These are phyloP conservation scores for Penicillium sp. DNA, from an alignment of 2,329 filamentous ascomycete species.

Conservation along the genomic window DNA sequence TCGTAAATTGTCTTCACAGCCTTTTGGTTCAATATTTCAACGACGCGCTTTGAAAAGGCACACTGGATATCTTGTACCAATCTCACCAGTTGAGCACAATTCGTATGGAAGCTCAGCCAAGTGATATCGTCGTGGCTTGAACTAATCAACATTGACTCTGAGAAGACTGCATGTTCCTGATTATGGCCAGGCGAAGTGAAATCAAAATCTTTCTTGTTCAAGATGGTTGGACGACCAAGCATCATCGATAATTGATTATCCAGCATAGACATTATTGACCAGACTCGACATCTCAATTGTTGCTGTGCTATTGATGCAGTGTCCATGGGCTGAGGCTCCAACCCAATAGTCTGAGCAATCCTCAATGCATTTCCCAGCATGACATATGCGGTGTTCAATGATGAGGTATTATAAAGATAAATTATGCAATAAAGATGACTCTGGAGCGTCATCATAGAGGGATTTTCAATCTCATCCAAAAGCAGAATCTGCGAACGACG, in stretches of 20 bases:
- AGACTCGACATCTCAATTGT: constrained; percentile 56
- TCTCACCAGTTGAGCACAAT: constrained; percentile 38
- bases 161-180: constrained; percentile 30
- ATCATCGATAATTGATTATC: constrained; percentile 54
- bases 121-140: constrained; percentile 38
- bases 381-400: constrained; percentile 53
- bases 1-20: constrained; percentile 32
- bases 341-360: constrained; percentile 52
- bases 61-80: constrained; percentile 37
- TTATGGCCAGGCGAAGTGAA: constrained; percentile 29
- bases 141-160: constrained; percentile 36
- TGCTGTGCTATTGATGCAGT: constrained; percentile 35
- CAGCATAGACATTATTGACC: constrained; percentile 56
- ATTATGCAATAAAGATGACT: constrained; percentile 51
- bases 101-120: constrained; percentile 43
- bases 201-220: constrained; percentile 37
- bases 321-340: constrained; percentile 51
- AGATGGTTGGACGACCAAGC: constrained; percentile 49
- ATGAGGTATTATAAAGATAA: constrained; percentile 54
- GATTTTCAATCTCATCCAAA: constrained; percentile 52
- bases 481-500: constrained; percentile 52
- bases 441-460: constrained; percentile 54
- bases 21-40: neutral
- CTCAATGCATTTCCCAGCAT: constrained; percentile 48
- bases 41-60: constrained; percentile 36